A percentile compares a stretch with the other conserved stretches of the same genome.
Conservation (phyloP, 805 yeast species). For the Teunomyces panamensis region DNA sequence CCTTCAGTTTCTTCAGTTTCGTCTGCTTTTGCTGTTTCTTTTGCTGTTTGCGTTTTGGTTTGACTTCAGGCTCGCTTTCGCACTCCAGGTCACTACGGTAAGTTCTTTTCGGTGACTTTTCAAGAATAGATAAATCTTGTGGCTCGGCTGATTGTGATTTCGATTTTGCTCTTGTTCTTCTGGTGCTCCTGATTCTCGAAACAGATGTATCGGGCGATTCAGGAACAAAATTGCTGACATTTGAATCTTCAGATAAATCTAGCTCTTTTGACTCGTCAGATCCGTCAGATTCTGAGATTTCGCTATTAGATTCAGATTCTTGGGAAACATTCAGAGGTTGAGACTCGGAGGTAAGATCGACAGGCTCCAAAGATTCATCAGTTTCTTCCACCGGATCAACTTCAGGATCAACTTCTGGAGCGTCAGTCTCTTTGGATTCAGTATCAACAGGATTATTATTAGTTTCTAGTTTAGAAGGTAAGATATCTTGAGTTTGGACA, state of each 20-base stretch:
- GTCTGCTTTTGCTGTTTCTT: neutral
- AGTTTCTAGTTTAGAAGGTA: too few relatives aligned
- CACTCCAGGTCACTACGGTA: neutral
- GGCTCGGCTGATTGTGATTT: neutral
- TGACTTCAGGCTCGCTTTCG: slow-evolving; percentile 4
- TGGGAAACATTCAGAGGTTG: neutral
- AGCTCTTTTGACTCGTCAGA: neutral
- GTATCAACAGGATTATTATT: too few relatives aligned
- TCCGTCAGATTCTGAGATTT: neutral
- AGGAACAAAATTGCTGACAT: slow-evolving; percentile 1
- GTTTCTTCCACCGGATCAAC: too few relatives aligned
- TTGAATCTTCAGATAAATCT: neutral
- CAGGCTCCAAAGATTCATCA: too few relatives aligned
- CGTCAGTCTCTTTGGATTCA: neutral
- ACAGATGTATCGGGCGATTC: neutral
- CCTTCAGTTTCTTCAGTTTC: neutral
- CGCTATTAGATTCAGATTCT: neutral
- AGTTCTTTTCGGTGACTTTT: neutral
- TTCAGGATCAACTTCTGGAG: neutral
- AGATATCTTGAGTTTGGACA: neutral
- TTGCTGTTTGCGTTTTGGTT: neutral
- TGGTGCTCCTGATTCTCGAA: neutral
- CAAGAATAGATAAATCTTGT: neutral
- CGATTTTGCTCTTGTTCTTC: slow-evolving; percentile 1
- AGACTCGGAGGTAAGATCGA: too few relatives aligned